Percentiles rank a stretch among this genome's conserved stretches.
Evolutionary conservation across 345 rosid genomes (phyloP).

Genomic region (Physaria fendleri): DNA sequence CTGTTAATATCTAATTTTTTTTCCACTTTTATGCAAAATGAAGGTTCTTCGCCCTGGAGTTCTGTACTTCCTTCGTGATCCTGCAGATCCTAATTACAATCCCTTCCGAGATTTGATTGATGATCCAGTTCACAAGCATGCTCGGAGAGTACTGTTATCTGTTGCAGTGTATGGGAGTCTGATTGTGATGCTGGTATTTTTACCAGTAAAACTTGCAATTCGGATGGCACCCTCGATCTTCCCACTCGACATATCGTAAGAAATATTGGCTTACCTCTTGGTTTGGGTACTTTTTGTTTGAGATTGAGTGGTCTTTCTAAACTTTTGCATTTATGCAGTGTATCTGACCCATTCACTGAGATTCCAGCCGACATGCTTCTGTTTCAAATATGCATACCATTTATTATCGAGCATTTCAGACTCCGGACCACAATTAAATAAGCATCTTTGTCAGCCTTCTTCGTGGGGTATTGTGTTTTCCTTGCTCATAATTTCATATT

Average conservation of each 20-base stretch:
- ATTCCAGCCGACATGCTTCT: slow-evolving; percentile 98
- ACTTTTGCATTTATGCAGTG: slow-evolving; percentile 41
- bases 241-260: slow-evolving; percentile 96
- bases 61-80: slow-evolving; percentile 87
- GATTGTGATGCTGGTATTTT: slow-evolving; percentile 95
- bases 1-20: not conserved
- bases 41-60: slow-evolving; percentile 98
- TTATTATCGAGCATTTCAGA: slow-evolving; percentile 88
- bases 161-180: slow-evolving; percentile 96
- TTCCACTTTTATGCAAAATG: slow-evolving; percentile 8
- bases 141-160: slow-evolving; percentile 84
- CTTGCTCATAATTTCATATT: not conserved
- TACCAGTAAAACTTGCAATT: slow-evolving; percentile 96
- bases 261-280: not conserved
- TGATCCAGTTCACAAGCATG: slow-evolving; percentile 97
- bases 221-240: slow-evolving; percentile 80
- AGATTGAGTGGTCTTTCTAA: not conserved
- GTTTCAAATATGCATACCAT: slow-evolving; percentile 96
- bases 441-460: slow-evolving; percentile 99
- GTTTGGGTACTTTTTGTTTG: slow-evolving; percentile 1
- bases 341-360: slow-evolving; percentile 97
- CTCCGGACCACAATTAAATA: slow-evolving; percentile 80
- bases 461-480: slow-evolving; percentile 67
- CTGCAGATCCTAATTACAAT: slow-evolving; percentile 99
- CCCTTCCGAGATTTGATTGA: slow-evolving; percentile 98